These are phyloP conservation scores for Ophiocordyceps sinensis DNA, from an alignment of 2,329 filamentous ascomycete genomes.

Conservation along the genomic window DNA sequence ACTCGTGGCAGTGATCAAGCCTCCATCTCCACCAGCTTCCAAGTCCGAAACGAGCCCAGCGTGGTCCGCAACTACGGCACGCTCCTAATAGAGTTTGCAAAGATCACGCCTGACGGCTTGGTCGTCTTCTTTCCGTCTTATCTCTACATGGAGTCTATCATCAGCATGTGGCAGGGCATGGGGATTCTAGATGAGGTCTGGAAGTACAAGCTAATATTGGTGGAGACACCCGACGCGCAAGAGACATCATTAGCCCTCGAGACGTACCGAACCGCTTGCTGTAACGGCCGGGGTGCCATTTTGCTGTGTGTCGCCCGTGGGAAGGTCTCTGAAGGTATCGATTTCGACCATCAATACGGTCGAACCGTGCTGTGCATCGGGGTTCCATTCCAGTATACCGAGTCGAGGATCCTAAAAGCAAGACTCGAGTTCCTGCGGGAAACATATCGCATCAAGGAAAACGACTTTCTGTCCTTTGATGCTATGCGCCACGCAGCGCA, in stretches of 20 bases:
- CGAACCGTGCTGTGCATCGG: conserved; percentile 92
- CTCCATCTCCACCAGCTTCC: conserved; percentile 82
- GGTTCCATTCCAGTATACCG: conserved; percentile 96
- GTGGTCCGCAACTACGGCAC: conserved; percentile 97
- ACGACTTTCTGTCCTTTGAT: conserved; percentile 96
- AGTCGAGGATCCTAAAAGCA: conserved; percentile 91
- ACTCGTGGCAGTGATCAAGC: conserved; percentile 91
- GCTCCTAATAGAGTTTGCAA: conserved; percentile 85
- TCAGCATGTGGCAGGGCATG: conserved; percentile 99
- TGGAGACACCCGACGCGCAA: conserved; percentile 94
- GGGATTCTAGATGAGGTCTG: conserved; percentile 93
- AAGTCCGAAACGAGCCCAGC: conserved; percentile 86
- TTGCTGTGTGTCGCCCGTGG: conserved; percentile 90
- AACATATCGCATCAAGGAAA: conserved; percentile 91
- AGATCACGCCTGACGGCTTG: conserved; percentile 89
- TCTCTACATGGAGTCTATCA: conserved; percentile 98
- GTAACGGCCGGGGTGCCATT: conserved; percentile 88
- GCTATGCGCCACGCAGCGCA: conserved; percentile 98
- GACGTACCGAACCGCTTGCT: conserved; percentile 94
- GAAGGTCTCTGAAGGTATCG: conserved; percentile 95
- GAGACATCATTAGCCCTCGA: conserved; percentile 92
- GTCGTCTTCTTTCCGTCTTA: conserved; percentile 99
- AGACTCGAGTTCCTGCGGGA: conserved; percentile 92
- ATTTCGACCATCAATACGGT: conserved; percentile 98
- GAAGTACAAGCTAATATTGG: conserved; percentile 97